Evolutionary conservation across 106 monocot species (phyloP), one percentile per base, ranked within the genome.

Genomic region (Dioscorea zingiberensis): DNA sequence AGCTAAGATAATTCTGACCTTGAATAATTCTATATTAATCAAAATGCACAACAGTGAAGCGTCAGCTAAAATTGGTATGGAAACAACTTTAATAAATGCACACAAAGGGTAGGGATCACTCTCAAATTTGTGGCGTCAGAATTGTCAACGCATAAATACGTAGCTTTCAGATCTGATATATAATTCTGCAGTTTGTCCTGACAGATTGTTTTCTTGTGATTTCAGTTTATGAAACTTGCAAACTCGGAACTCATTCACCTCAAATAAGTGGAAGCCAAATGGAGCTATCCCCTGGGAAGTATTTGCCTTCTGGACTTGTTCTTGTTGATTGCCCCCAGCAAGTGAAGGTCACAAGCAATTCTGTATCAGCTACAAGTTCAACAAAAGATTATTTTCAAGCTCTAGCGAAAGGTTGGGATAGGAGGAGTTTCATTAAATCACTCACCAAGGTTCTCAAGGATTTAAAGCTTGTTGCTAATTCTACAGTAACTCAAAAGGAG

Each of bases 151-250:
- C 10, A 10, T 38, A 10, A 38, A 38, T 38, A 38, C 38, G 6
- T 38, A 38, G 6, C 38, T 38, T 38, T 38, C 9, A 38, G 10
- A 8, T 38, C 10, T 38, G 38, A 38, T 38, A 38, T 38, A 38
- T 38, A 38, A 8, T 38, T 38, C 38, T 38, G 10, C 10, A 38
- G 38, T 38, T 38, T 38, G 6, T 10, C 38, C 38, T 38, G 38
- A 38, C 10, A 38, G 38, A 38, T 38, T 38, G 38, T 21, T 69
- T 63, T 64, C 25, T 1, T 68, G 15, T 58, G 24, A 27, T 45
- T 82, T 49, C 85, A 97, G 95, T 97, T 71, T 97, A 97, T 73
- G 91, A 97, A 65, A 53, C 81, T 65, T 97, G 95, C 83, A 91
- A 81, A 73, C 81, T 97, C 29, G 95, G 95, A 67, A 76, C 72